phyloP scores from a whole-genome alignment of 1,284 basidiomycete species.

The Cryptococcus sp. region DNA sequence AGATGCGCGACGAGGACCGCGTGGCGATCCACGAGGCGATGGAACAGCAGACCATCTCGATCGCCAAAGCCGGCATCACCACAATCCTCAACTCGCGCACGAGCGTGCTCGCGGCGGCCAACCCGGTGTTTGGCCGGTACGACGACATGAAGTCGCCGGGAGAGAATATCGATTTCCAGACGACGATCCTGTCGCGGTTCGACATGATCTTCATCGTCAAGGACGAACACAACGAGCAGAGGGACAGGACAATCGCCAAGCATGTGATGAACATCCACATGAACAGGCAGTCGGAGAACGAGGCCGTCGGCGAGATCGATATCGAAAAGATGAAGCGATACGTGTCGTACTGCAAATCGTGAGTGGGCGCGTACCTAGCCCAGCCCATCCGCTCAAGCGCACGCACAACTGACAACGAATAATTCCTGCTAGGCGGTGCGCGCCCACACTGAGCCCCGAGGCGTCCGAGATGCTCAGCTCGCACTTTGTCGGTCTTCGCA shows the following conservation, averaged over 20 bases:
- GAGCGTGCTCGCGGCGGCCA: conserved; percentile 94
- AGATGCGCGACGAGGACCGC: conserved; percentile 98
- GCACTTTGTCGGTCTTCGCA: conserved; percentile 91
- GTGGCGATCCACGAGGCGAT: conserved; percentile 99
- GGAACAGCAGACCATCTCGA: conserved; percentile 99
- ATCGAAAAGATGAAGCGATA: conserved; percentile 99
- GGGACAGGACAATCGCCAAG: conserved; percentile 93
- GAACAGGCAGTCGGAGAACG: conserved; percentile 72
- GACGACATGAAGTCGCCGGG: conserved; percentile 96
- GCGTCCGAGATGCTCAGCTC: conserved; percentile 95
- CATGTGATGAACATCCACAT: conserved; percentile 99
- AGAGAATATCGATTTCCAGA: conserved; percentile 60
- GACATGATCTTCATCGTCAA: conserved; percentile 99
- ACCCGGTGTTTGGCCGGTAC: conserved; percentile 97
- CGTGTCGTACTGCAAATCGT: conserved; percentile 94
- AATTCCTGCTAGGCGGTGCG: conserved; percentile 71
- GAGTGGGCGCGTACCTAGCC: conserved; percentile 43
- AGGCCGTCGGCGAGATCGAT: conserved; percentile 85
- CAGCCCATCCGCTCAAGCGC: too few relatives aligned
- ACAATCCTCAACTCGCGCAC: conserved; percentile 96
- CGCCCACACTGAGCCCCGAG: conserved; percentile 85
- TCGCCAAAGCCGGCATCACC: conserved; percentile 98
- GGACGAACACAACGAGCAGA: conserved; percentile 93
- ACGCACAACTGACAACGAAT: not conserved
- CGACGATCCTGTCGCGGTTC: conserved; percentile 96